Evolutionary conservation across 2,329 filamentous ascomycete genomes (phyloP).

Genomic region (Alternaria atra): DNA sequence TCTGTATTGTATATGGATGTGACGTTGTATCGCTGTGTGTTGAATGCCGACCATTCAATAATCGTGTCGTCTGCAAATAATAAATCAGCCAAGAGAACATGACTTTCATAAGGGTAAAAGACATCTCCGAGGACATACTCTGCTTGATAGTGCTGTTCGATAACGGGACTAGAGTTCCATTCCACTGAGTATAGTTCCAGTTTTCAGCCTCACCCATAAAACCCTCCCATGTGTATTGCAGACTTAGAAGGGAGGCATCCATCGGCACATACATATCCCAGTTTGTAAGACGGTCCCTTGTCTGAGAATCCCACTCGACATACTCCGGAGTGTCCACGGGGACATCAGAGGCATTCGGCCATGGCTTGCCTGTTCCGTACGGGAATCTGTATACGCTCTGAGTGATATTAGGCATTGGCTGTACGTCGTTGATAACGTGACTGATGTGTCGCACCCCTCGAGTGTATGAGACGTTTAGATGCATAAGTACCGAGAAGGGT

Average conservation of each 20-base stretch:
- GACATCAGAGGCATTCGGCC: background rate
- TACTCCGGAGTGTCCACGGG: background rate
- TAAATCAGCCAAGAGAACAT: background rate
- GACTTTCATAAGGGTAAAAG: background rate
- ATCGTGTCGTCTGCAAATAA: background rate
- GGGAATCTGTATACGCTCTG: background rate
- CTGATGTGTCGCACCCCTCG: background rate
- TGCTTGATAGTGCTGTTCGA: too few relatives aligned
- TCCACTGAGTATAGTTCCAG: background rate
- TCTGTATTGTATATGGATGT: background rate
- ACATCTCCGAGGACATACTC: too few relatives aligned
- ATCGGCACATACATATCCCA: background rate
- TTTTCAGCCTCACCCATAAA: background rate
- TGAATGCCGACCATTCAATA: background rate
- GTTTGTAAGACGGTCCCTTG: background rate
- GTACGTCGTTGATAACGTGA: background rate
- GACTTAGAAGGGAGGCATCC: background rate
- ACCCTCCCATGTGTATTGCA: background rate
- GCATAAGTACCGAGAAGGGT: background rate
- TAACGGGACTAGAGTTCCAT: background rate
- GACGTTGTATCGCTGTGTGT: background rate
- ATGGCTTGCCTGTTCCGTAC: background rate
- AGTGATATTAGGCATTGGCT: background rate
- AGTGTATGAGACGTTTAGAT: background rate
- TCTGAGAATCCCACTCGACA: background rate